Percentiles rank a stretch among this genome's conserved stretches.
phyloP scores from a whole-genome alignment of 306 rosid species.

The Astragalus membranaceus region DNA sequence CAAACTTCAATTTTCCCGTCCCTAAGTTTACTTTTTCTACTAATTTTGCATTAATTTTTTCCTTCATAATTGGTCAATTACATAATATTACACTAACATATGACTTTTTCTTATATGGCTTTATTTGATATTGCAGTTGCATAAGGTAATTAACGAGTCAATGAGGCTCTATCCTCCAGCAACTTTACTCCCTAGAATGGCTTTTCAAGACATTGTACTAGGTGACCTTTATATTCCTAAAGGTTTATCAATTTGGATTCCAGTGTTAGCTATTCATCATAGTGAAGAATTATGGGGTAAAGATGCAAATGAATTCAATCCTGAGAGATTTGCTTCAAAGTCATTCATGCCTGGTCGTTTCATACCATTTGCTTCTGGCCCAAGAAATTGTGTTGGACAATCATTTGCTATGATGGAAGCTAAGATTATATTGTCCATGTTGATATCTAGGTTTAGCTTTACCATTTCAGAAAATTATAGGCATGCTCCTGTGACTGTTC shows the following conservation, averaged over 20 bases:
- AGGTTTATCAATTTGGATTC: slow-evolving; percentile 90
- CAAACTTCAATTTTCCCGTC: no score
- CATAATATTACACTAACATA: neutral
- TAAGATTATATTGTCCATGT: slow-evolving; percentile 70
- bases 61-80: neutral
- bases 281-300: slow-evolving; percentile 77
- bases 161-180: slow-evolving; percentile 92
- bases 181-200: slow-evolving; percentile 77
- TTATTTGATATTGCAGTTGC: slow-evolving; percentile 41
- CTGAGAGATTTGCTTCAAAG: slow-evolving; percentile 71
- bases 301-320: slow-evolving; percentile 83
- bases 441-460: slow-evolving; percentile 62
- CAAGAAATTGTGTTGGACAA: slow-evolving; percentile 88
- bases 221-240: slow-evolving; percentile 84
- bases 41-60: no score
- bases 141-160: slow-evolving; percentile 83
- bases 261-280: slow-evolving; percentile 87
- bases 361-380: slow-evolving; percentile 77
- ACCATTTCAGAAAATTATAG: slow-evolving; percentile 55
- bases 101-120: neutral
- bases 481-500: slow-evolving; percentile 84
- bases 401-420: slow-evolving; percentile 92
- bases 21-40: no score
- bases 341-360: slow-evolving; percentile 62
- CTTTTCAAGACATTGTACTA: slow-evolving; percentile 58